Base-by-base conservation (phyloP, 768 basidiomycete genomes). In the Collybia sp. region DNA sequence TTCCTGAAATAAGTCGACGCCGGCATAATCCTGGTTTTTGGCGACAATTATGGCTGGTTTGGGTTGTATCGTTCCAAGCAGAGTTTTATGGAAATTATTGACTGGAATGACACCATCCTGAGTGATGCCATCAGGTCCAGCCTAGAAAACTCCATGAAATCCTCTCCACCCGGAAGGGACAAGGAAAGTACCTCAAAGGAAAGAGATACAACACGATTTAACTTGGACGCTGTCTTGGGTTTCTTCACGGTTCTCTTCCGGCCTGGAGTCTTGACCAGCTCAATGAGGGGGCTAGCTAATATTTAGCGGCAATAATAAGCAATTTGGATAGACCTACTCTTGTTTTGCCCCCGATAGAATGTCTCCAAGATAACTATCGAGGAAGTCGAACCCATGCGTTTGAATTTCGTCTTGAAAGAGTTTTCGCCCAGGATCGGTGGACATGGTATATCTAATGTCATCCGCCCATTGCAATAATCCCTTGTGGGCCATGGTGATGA, bases 221-320 rank as follows among this genome's bases (percentile, higher is more conserved):
- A 63, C 57, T 76, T 80, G 8, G 75, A 75, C 5, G 70, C 57
- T 3, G 70, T 59, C 53, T 78, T 78, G 13, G 75, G 68, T 53
- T 74, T 77, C 53, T 72, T 77, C 12, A 73, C 62, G 40, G 69
- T 72, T 64, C 77, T 87, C 62, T 79, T 88, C 37, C 88, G 77
- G 25, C 85, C 82, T 12, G 89, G 89, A 1, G 90, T 92, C 66
- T 92, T 92, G 2, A 92, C 79, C 13, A 92, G 73, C 44, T 91
- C 87, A 35, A 88, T 82, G 12, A 91, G 75, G 6, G 80, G 76
- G 40, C 88, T 37, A 6, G 6, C 13, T 90, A 51, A 12, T 34
- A 0, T 30, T n/a, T n/a, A 12, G 11, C 36, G 15, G 44, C 17
- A 45, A 54, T 16, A 49, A 42, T 12, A 42, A 42, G 19, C 17